Base-by-base conservation (phyloP, 345 rosid genomes). In the Clarkia xantiana region DNA sequence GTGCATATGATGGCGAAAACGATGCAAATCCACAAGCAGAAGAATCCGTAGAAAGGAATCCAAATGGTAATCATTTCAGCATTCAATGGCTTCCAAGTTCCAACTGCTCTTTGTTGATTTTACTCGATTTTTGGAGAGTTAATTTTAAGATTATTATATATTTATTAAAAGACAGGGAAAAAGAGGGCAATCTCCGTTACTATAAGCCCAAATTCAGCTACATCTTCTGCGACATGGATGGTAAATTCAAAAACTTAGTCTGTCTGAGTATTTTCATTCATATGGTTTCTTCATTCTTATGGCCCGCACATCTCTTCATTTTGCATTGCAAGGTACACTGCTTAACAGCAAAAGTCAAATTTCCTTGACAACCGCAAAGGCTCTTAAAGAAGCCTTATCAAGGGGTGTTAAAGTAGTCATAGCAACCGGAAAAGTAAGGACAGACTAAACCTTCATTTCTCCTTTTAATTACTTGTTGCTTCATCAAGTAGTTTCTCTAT, bases 221-320 rank as follows among this genome's bases (percentile, higher is more conserved):
- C 62, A 76, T 91, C 80, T 91, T 91, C 77, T 91, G 93, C 48
- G 98, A 91, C 67, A 79, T 86, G 95, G 96, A 91, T 80, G 98
- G 98, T 91, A 64, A 63, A 82, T 43, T 39, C 36, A 29, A 29
- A 29, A 29, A 29, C 36, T 10, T 5, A 29, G 36, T 10, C 7
- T 16, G 40, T 63, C 38, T 45, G 44, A n/a, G n/a, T 42, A 18
- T 51, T 49, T 29, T 54, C 45, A 11, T 19, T 40, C 54, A 14
- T 11, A 11, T n/a, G 25, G 40, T 40, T 13, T 51, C 44, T 51
- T 48, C 15, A 39, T 19, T 61, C 45, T 45, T 16, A 34, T 53
- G 47, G 14, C 14, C 38, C 19, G 64, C 61, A 67, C 12, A 68
- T 48, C 18, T 43, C 45, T 49, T 42, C 36, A 25, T 46, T 53